These are phyloP conservation scores for Tricholoma sp. DNA, from an alignment of 768 basidiomycete genomes.

Conservation along the genomic window DNA sequence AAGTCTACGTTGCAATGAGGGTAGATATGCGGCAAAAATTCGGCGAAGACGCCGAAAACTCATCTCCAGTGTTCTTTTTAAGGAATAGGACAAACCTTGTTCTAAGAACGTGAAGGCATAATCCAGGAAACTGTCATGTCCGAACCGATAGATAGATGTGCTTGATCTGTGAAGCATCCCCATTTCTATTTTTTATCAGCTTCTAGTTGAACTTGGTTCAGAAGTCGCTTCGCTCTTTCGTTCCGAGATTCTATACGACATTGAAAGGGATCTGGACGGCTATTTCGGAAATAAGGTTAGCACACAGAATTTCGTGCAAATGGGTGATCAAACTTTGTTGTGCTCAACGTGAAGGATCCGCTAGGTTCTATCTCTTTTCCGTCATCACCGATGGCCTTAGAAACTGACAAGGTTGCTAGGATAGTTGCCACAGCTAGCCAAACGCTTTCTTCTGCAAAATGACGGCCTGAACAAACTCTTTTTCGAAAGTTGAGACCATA, in stretches of 20 bases:
- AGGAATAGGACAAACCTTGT: background rate
- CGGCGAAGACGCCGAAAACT: background rate
- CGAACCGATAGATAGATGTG: background rate
- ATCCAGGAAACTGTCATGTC: background rate
- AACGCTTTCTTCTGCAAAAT: conserved; percentile 37
- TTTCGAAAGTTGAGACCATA: background rate
- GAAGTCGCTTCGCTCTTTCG: background rate
- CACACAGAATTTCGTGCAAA: background rate
- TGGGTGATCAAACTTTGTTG: background rate
- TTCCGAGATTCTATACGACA: background rate
- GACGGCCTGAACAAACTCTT: conserved; percentile 37
- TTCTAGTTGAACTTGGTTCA: background rate
- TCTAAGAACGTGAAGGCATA: background rate
- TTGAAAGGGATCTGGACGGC: background rate
- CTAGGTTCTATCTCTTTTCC: conserved; percentile 21
- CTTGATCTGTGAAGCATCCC: background rate
- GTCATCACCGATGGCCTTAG: conserved; percentile 25
- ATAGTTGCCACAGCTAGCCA: conserved; percentile 19
- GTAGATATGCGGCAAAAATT: background rate
- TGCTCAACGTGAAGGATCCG: background rate
- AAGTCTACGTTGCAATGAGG: too few species aligned
- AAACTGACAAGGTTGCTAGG: conserved; percentile 29
- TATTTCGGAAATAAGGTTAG: background rate
- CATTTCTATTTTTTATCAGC: background rate
- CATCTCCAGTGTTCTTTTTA: background rate